Conservation (phyloP, 2,329 filamentous ascomycete species). For the Fusarium sublunatum region DNA sequence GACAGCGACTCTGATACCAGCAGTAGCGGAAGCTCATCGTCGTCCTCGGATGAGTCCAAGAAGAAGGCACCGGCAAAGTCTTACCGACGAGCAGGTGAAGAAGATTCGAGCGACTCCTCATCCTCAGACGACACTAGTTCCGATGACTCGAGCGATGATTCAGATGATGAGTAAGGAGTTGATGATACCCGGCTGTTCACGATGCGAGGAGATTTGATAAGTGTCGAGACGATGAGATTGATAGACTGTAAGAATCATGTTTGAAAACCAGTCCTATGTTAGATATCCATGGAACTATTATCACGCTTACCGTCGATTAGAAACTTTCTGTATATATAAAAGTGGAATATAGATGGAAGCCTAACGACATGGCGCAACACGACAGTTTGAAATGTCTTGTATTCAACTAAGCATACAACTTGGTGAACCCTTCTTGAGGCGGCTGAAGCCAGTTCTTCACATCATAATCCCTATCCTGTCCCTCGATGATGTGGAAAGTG, state of each 20-base stretch:
- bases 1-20: slow-evolving; percentile 50
- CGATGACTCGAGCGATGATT: slow-evolving; percentile 46
- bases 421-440: slow-evolving; percentile 81
- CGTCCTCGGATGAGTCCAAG: slow-evolving; percentile 50
- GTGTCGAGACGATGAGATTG: slow-evolving; percentile 22
- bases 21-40: slow-evolving; percentile 52
- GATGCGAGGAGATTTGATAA: slow-evolving; percentile 20
- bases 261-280: slow-evolving; percentile 32
- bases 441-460: slow-evolving; percentile 93
- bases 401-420: slow-evolving; percentile 58
- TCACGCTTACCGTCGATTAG: slow-evolving; percentile 20
- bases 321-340: slow-evolving; percentile 16
- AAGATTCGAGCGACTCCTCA: slow-evolving; percentile 43
- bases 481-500: slow-evolving; percentile 97
- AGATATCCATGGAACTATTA: slow-evolving; percentile 41
- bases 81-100: slow-evolving; percentile 48
- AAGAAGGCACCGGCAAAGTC: slow-evolving; percentile 40
- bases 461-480: slow-evolving; percentile 79
- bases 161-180: slow-evolving; percentile 38
- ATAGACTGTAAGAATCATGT: slow-evolving; percentile 42
- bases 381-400: background rate
- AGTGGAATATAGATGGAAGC: slow-evolving; percentile 12
- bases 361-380: slow-evolving; percentile 4
- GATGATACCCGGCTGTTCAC: slow-evolving; percentile 24
- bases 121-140: slow-evolving; percentile 52